phyloP scores from a whole-genome alignment of 129 eudicot genomes.

The Helianthus tuberosus region DNA sequence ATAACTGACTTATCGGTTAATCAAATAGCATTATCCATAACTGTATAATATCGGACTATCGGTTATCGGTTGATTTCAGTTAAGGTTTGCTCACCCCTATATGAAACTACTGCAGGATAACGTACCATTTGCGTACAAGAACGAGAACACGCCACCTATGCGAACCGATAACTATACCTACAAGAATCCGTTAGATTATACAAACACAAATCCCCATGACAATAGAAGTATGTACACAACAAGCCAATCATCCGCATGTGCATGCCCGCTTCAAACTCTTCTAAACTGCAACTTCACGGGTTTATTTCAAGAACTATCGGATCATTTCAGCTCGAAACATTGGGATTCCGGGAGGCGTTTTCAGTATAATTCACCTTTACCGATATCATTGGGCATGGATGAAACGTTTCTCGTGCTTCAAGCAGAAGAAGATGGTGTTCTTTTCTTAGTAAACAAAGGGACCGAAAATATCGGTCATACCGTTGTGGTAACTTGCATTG shows the following conservation, averaged over 20 bases:
- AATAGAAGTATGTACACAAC: constrained; percentile 41
- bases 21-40: too few species aligned
- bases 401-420: constrained; percentile 71
- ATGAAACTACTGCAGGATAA: constrained; percentile 26
- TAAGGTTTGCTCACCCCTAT: too few species aligned
- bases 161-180: constrained; percentile 52
- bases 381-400: constrained; percentile 55
- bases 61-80: too few species aligned
- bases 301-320: constrained; percentile 51
- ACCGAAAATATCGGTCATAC: constrained; percentile 73
- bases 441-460: constrained; percentile 67
- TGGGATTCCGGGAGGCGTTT: constrained; percentile 81
- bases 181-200: constrained; percentile 40
- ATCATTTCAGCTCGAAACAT: constrained; percentile 72
- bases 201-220: constrained; percentile 42
- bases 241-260: constrained; percentile 58
- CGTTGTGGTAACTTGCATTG: constrained; percentile 55
- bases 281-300: constrained; percentile 63
- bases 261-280: constrained; percentile 38
- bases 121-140: constrained; percentile 44
- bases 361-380: constrained; percentile 56
- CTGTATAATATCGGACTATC: too few species aligned
- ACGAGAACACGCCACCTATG: constrained; percentile 34
- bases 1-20: too few species aligned
- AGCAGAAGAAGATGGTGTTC: constrained; percentile 75